Percentiles rank a stretch among this genome's conserved stretches.
Conservation (phyloP, 2,329 filamentous ascomycete genomes). For the Sarocladium kiliense region DNA sequence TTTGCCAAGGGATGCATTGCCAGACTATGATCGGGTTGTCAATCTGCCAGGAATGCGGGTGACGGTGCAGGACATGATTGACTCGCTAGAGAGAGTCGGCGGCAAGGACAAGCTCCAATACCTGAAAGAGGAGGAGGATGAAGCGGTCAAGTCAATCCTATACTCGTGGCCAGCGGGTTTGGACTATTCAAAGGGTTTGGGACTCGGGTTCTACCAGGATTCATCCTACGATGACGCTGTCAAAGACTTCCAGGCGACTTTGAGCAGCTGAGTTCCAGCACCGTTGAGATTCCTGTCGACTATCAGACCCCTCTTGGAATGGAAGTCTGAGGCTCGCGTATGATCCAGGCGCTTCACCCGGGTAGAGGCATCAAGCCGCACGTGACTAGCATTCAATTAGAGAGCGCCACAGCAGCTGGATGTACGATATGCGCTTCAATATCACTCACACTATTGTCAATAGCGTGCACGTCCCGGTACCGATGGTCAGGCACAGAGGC, state of each 20-base stretch:
- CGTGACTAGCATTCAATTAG: not conserved
- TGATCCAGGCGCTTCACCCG: too few species aligned
- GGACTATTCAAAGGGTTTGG: slow-evolving; percentile 42
- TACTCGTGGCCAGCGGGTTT: slow-evolving; percentile 45
- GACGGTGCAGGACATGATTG: slow-evolving; percentile 42
- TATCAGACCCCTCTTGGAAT: too few species aligned
- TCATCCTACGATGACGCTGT: slow-evolving; percentile 22
- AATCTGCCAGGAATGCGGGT: slow-evolving; percentile 44
- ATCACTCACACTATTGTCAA: not conserved
- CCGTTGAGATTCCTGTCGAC: too few species aligned
- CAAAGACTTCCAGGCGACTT: slow-evolving; percentile 12
- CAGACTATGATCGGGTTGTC: slow-evolving; percentile 20
- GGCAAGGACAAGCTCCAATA: slow-evolving; percentile 35
- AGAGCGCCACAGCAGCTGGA: not conserved
- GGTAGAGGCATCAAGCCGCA: not conserved
- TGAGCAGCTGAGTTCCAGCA: not conserved
- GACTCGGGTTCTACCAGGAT: slow-evolving; percentile 44
- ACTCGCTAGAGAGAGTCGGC: slow-evolving; percentile 40
- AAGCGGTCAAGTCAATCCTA: slow-evolving; percentile 40
- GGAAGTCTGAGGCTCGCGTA: too few species aligned
- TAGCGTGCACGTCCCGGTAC: not conserved
- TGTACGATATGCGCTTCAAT: too few species aligned
- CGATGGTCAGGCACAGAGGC: not conserved
- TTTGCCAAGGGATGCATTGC: slow-evolving; percentile 15
- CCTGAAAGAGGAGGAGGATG: slow-evolving; percentile 39